These are phyloP conservation scores for Catunica adiposa DNA, from an alignment of 2,329 filamentous ascomycete genomes.

Conservation along the genomic window DNA sequence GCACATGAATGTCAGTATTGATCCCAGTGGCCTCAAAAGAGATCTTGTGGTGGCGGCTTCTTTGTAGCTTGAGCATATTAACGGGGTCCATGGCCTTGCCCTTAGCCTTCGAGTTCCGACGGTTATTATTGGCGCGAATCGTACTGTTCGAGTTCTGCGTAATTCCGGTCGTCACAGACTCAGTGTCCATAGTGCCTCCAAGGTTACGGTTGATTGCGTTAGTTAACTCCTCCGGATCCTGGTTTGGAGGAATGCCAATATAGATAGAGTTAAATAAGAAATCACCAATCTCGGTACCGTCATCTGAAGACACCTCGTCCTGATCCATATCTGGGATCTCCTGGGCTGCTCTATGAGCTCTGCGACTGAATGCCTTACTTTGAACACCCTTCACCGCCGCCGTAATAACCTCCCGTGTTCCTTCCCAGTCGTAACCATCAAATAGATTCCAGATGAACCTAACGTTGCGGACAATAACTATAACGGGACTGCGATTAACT, in stretches of 20 bases:
- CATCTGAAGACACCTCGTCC: conserved; percentile 46
- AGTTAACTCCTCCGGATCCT: conserved; percentile 66
- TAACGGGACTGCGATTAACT: conserved; percentile 52
- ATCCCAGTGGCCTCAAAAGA: conserved; percentile 83
- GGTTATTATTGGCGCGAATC: conserved; percentile 24
- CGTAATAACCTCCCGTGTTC: conserved; percentile 69
- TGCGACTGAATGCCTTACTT: conserved; percentile 46
- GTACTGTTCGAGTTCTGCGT: conserved; percentile 49
- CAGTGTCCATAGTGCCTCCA: conserved; percentile 80
- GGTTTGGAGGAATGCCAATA: conserved; percentile 76
- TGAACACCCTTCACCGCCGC: conserved; percentile 84
- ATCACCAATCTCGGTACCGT: conserved; percentile 78
- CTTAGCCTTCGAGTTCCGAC: conserved; percentile 39
- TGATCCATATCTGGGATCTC: conserved; percentile 11
- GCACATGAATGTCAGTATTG: conserved; percentile 65
- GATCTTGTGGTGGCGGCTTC: conserved; percentile 87
- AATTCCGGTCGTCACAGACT: conserved; percentile 54
- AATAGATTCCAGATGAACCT: conserved; percentile 96
- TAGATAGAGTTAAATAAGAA: conserved; percentile 98
- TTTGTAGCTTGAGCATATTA: conserved; percentile 54
- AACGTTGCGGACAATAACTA: conserved; percentile 65
- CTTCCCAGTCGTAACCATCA: conserved; percentile 92
- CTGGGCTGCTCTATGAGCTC: conserved; percentile 27
- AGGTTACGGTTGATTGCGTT: conserved; percentile 76
- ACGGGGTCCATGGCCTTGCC: conserved; percentile 27